Evolutionary conservation across 257 asterid genomes (phyloP).

Genomic region (Solanum boliviense): DNA sequence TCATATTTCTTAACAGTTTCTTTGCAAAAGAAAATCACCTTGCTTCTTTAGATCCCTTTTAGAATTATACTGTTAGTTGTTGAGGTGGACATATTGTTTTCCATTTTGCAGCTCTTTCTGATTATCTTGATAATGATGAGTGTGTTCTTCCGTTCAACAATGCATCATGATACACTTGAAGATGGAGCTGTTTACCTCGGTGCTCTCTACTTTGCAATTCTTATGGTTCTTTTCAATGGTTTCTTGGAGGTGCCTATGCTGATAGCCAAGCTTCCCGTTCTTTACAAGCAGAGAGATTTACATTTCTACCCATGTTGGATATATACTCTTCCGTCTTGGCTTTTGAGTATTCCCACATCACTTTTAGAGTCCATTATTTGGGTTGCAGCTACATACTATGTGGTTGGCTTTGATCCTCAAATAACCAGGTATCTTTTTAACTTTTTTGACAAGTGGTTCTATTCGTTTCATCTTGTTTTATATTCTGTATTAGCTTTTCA

Average conservation of each 20-base stretch:
- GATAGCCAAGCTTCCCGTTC: constrained; percentile 72
- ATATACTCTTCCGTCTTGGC: constrained; percentile 79
- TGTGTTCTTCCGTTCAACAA: constrained; percentile 70
- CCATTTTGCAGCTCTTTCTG: constrained; percentile 51
- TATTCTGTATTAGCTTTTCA: not conserved
- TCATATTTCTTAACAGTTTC: not conserved
- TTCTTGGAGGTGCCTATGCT: constrained; percentile 73
- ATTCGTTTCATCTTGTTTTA: not conserved
- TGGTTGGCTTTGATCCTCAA: constrained; percentile 83
- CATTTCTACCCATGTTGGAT: constrained; percentile 85
- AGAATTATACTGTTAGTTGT: not conserved
- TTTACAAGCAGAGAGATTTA: constrained; percentile 85
- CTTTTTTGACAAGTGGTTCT: not conserved
- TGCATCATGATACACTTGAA: constrained; percentile 43
- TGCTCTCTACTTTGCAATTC: constrained; percentile 66
- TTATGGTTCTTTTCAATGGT: constrained; percentile 82
- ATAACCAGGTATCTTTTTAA: constrained; percentile 35
- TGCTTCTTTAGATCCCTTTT: not conserved
- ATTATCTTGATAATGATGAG: constrained; percentile 63
- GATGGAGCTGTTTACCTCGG: constrained; percentile 84
- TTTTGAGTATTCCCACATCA: constrained; percentile 64
- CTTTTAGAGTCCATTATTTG: constrained; percentile 61
- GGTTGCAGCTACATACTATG: constrained; percentile 75
- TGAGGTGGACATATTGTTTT: not conserved
- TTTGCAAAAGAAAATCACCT: not conserved